phyloP scores from a whole-genome alignment of 148 eudicot genomes.

The Fagopyrum tataricum region DNA sequence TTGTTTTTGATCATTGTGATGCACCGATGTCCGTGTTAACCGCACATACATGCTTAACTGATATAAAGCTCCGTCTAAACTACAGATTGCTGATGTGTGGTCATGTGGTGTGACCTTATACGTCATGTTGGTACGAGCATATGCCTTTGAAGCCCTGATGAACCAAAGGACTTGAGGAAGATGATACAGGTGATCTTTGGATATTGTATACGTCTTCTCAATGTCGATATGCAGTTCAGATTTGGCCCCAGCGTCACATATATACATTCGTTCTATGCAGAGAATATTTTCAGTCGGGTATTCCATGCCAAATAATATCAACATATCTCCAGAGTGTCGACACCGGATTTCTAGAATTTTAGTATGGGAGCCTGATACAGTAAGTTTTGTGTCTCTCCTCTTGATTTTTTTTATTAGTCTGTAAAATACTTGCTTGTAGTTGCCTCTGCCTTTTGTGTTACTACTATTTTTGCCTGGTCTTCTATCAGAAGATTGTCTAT shows the following conservation, averaged over 20 bases:
- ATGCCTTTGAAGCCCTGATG: constrained; percentile 94
- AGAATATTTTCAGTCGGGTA: constrained; percentile 74
- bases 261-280: constrained; percentile 27
- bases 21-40: neutral
- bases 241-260: neutral
- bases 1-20: neutral
- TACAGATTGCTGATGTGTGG: constrained; percentile 97
- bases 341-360: constrained; percentile 80
- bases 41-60: neutral
- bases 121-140: constrained; percentile 95
- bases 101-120: constrained; percentile 94
- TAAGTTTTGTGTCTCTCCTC: constrained; percentile 16
- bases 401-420: neutral
- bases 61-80: neutral
- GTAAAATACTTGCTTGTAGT: neutral
- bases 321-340: constrained; percentile 73
- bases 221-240: neutral
- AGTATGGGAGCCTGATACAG: constrained; percentile 72
- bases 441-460: too few relatives aligned
- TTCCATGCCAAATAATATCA: constrained; percentile 81
- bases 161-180: constrained; percentile 78
- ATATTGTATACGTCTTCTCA: neutral
- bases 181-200: constrained; percentile 55
- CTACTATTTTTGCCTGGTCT: neutral
- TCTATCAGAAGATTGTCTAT: too few relatives aligned